Evolutionary conservation across 495 filamentous ascomycete genomes (phyloP), one percentile per base, ranked within the genome.

Genomic region (Aspergillus ostianus): DNA sequence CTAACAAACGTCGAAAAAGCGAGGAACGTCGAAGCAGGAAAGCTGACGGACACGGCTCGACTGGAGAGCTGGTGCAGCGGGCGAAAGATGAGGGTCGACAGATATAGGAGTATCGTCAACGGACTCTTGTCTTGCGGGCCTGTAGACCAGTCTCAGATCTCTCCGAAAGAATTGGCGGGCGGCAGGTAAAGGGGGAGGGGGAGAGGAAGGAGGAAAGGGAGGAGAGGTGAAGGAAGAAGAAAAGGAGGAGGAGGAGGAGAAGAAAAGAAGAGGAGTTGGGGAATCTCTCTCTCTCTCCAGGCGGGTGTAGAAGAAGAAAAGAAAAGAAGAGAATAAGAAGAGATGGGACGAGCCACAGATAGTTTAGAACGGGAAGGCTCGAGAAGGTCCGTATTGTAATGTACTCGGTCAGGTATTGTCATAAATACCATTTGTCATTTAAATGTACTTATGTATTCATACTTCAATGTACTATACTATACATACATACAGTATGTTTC

Each of bases 211-310:
- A 53, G 69, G 72, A 70, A 65, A 73, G 80, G 80, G 74, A 71
- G 77, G 75, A 69, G 77, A 77, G 76, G 74, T 54, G 64, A 64
- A 62, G 63, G 58, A 64, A 71, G 73, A 75, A 71, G 77, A 79
- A 77, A 81, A 79, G 77, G 80, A 78, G 73, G 73, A 81, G 72
- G 73, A 81, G 80, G 80, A 74, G 79, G 77, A 82, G 78, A 78
- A 80, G 78, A 78, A 80, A 77, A 73, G 77, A 79, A 77, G 80
- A 80, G 77, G 79, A 78, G 73, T 73, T 80, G 72, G 73, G 81
- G 80, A 77, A 70, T 66, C 65, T 79, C 77, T 79, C 77, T 78
- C 77, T 78, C 77, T 79, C 77, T 80, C 76, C 76, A 80, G 75
- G 69, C 74, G 72, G 73, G 71, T 80, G 77, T 77, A 71, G 65